Conservation (phyloP, 805 yeast species). For the Wickerhamiella sergipiensis region DNA sequence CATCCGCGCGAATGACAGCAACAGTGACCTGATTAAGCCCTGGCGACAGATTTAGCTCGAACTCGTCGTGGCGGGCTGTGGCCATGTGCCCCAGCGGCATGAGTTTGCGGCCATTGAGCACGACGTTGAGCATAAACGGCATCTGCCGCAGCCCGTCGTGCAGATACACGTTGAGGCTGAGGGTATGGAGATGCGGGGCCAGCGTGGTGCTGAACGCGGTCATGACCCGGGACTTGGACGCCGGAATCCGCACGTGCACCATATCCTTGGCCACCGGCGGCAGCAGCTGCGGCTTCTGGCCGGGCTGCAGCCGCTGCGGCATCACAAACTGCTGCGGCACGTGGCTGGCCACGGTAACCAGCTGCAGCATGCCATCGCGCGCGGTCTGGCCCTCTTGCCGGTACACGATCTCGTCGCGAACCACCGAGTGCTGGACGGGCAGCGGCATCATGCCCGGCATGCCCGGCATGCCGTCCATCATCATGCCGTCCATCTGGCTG, state of each 20-base stretch:
- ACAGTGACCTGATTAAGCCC: conserved; percentile 26
- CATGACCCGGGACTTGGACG: conserved; percentile 14
- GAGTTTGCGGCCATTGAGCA: conserved; percentile 22
- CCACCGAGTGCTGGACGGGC: conserved; percentile 13
- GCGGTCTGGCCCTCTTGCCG: conserved; percentile 14
- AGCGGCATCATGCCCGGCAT: neutral
- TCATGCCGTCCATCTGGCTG: conserved; percentile 15
- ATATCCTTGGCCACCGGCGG: conserved; percentile 15
- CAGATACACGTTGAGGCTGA: conserved; percentile 33
- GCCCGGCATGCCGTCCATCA: conserved; percentile 1
- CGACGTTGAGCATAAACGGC: conserved; percentile 21
- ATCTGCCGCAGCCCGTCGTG: conserved; percentile 28
- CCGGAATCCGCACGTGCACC: conserved; percentile 17
- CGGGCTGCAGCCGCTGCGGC: conserved; percentile 12
- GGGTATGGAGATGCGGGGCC: conserved; percentile 35
- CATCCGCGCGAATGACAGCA: conserved; percentile 16
- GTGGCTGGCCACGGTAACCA: conserved; percentile 15
- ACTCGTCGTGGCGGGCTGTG: conserved; percentile 18
- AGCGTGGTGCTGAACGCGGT: conserved; percentile 23
- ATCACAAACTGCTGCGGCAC: conserved; percentile 11
- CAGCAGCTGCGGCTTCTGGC: conserved; percentile 9
- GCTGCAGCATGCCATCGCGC: conserved; percentile 14
- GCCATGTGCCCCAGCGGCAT: conserved; percentile 14
- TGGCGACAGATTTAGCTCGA: conserved; percentile 22
- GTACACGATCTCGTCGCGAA: conserved; percentile 16